Conservation (phyloP, 148 eudicot species). For the Silene latifolia region DNA sequence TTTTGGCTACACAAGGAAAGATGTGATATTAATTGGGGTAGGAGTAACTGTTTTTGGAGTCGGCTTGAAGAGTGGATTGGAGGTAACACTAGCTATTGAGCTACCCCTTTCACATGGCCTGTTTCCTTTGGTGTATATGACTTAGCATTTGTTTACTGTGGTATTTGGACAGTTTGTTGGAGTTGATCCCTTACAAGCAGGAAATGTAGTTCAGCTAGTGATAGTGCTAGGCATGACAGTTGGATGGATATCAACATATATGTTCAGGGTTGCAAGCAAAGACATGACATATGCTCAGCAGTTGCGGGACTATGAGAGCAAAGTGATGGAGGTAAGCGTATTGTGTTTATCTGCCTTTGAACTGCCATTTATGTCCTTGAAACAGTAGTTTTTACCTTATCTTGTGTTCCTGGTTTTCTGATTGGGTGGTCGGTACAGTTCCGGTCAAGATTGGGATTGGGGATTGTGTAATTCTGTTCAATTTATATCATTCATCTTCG, state of each 20-base stretch:
- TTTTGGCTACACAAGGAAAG: constrained; percentile 90
- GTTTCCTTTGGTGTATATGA: not conserved
- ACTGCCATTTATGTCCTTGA: not conserved
- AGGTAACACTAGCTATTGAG: constrained; percentile 40
- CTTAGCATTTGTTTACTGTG: constrained; percentile 7
- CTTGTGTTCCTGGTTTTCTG: not conserved
- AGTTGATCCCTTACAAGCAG: constrained; percentile 92
- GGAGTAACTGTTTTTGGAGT: constrained; percentile 72
- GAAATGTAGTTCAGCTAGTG: constrained; percentile 87
- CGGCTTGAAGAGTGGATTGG: constrained; percentile 79
- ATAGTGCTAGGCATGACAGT: constrained; percentile 87
- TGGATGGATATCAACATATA: constrained; percentile 94
- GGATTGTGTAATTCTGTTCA: not conserved
- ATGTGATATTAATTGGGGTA: constrained; percentile 82
- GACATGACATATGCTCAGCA: constrained; percentile 99
- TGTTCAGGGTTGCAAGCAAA: constrained; percentile 89
- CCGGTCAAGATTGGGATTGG: not conserved
- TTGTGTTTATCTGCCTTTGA: not conserved
- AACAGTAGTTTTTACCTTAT: not conserved
- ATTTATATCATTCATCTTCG: not conserved
- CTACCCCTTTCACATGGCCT: not conserved
- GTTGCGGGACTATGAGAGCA: constrained; percentile 82
- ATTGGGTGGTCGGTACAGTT: not conserved
- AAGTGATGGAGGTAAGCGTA: constrained; percentile 81
- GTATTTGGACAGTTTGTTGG: constrained; percentile 55